phyloP scores from a whole-genome alignment of 2,329 filamentous ascomycete species.

The Penicillium rolfsii region DNA sequence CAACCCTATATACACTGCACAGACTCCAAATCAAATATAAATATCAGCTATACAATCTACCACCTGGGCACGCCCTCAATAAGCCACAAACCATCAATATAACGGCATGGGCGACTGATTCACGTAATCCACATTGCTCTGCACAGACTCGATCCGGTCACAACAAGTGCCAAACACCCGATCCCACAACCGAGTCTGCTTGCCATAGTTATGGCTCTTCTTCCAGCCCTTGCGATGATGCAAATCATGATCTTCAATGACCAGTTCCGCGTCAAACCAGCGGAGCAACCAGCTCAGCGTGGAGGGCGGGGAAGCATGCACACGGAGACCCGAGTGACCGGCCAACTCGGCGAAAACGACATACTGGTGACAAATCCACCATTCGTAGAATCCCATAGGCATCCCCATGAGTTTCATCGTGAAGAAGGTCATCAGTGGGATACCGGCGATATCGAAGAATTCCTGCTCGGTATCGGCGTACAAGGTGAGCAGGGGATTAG shows the following conservation, averaged over 20 bases:
- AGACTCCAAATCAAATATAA: background rate
- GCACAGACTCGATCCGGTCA: conserved; percentile 30
- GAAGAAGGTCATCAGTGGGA: conserved; percentile 30
- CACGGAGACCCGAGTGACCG: conserved; percentile 30
- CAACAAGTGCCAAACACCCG: conserved; percentile 32
- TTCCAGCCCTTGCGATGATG: conserved; percentile 35
- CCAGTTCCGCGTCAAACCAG: conserved; percentile 29
- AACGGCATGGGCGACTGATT: conserved; percentile 30
- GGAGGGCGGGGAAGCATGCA: conserved; percentile 29
- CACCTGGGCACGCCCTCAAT: background rate
- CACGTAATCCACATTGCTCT: conserved; percentile 29
- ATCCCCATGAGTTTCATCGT: conserved; percentile 27
- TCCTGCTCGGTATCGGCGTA: conserved; percentile 33
- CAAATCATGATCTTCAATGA: conserved; percentile 34
- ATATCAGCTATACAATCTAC: background rate
- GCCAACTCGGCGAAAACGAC: conserved; percentile 32
- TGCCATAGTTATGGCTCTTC: conserved; percentile 34
- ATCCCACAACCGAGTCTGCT: conserved; percentile 34
- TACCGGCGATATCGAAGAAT: conserved; percentile 32
- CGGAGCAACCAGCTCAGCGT: conserved; percentile 27
- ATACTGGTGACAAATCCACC: conserved; percentile 34
- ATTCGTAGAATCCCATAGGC: conserved; percentile 35
- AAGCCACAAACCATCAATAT: conserved; percentile 13
- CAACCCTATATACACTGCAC: background rate
- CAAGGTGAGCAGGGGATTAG: conserved; percentile 31